Conservation (phyloP, 2,329 filamentous ascomycete species). For the Fusarium bulbicola region DNA sequence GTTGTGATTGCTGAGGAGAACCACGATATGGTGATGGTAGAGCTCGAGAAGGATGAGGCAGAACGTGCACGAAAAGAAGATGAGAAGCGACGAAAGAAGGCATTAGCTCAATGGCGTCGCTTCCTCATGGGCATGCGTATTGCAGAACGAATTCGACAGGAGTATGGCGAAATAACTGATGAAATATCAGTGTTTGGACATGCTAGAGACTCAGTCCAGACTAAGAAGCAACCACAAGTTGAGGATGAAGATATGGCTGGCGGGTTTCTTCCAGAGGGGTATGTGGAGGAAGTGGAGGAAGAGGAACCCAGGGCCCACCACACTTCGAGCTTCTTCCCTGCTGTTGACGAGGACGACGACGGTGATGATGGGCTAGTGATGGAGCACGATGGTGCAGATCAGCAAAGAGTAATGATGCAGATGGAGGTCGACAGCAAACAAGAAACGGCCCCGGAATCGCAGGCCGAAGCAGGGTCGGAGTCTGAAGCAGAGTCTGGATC, state of each 20-base stretch:
- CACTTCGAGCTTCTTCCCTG: constrained; percentile 60
- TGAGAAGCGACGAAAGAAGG: constrained; percentile 79
- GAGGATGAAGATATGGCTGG: constrained; percentile 65
- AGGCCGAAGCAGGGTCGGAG: not conserved
- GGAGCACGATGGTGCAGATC: constrained; percentile 39
- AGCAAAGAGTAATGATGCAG: not conserved
- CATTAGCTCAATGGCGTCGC: constrained; percentile 83
- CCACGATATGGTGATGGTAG: constrained; percentile 76
- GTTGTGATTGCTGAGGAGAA: constrained; percentile 89
- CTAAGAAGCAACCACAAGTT: constrained; percentile 34
- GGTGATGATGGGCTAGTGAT: constrained; percentile 48
- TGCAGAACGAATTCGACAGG: constrained; percentile 75
- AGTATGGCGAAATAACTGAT: constrained; percentile 74
- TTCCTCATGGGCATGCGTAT: constrained; percentile 88
- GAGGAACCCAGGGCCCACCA: constrained; percentile 43
- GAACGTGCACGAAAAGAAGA: constrained; percentile 83
- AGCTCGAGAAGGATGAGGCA: constrained; percentile 79
- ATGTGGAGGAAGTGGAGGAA: constrained; percentile 58
- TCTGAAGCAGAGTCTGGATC: not conserved
- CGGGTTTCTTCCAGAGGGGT: constrained; percentile 68
- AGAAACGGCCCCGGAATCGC: not conserved
- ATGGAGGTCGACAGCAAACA: constrained; percentile 1
- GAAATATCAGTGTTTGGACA: constrained; percentile 65
- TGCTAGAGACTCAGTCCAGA: constrained; percentile 42
- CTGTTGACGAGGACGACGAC: constrained; percentile 55